These are phyloP conservation scores for Cinchona pubescens DNA, from an alignment of 257 asterid genomes.

Conservation along the genomic window DNA sequence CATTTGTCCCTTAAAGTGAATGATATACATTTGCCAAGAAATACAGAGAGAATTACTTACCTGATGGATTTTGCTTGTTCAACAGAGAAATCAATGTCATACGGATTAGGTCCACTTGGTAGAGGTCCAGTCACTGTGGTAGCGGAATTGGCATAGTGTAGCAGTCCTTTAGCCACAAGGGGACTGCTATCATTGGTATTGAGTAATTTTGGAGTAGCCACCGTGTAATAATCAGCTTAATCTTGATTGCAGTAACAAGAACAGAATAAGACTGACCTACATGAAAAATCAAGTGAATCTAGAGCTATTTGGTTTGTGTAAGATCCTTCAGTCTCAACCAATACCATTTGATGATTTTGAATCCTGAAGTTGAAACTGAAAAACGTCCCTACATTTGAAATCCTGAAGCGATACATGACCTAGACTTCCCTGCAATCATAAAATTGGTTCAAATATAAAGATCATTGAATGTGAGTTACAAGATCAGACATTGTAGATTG, in stretches of 20 bases:
- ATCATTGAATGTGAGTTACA: not conserved
- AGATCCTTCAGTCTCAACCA: slow-evolving; percentile 74
- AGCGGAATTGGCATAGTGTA: slow-evolving; percentile 57
- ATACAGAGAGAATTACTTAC: slow-evolving; percentile 21
- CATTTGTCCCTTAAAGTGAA: not conserved
- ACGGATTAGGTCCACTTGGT: slow-evolving; percentile 63
- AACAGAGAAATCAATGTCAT: slow-evolving; percentile 46
- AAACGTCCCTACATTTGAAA: slow-evolving; percentile 55
- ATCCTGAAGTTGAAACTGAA: slow-evolving; percentile 64
- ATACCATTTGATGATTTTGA: slow-evolving; percentile 52
- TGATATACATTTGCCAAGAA: not conserved
- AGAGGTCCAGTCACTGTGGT: slow-evolving; percentile 40
- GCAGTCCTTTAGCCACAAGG: slow-evolving; percentile 45
- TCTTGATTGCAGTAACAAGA: slow-evolving; percentile 55
- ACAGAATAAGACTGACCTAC: slow-evolving; percentile 79
- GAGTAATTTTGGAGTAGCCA: slow-evolving; percentile 57
- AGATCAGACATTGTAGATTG: not conserved
- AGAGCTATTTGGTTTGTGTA: slow-evolving; percentile 50
- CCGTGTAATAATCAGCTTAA: slow-evolving; percentile 47
- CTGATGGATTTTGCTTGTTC: slow-evolving; percentile 59
- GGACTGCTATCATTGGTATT: slow-evolving; percentile 11
- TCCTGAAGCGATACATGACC: slow-evolving; percentile 57
- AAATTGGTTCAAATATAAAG: not conserved
- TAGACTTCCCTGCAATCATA: slow-evolving; percentile 43
- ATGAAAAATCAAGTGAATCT: slow-evolving; percentile 62